Base-by-base conservation (phyloP, 805 yeast genomes). In the Debaryomyces tyrocola region DNA sequence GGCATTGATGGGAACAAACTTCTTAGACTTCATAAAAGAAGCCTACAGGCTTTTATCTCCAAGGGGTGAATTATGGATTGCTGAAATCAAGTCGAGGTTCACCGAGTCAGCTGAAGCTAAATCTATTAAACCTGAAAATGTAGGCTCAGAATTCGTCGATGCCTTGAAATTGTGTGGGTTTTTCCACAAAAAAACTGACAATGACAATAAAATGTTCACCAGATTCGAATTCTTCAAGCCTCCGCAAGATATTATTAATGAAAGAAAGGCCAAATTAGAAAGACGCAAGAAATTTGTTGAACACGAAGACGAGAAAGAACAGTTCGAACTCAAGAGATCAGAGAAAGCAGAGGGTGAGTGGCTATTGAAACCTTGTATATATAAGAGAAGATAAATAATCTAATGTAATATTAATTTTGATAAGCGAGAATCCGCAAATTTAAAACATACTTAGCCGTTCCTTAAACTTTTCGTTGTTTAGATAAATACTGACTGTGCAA, bases 1-100 rank as follows among this genome's bases (percentile, higher is more conserved):
- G 41, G 94, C 98, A 0, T 73, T 94, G 48, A 94, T 94, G 99
- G 99, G 99, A 3, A 92, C 98, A 3, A 94, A 94, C 62, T 90
- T 92, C 62, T 70, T 91, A 50, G 98, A 94, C 62, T 94, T 94
- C 61, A 81, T 94, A 44, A 76, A 83, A 47, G 99, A 94, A 63
- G 98, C 97, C 0, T 78, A 87, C 60, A 77, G 99, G 58, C 74
- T 94, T 14, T 72, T 94, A 44, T 84, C 90, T 8, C 96, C 96
- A 37, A 77, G 90, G 49, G 98, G 99, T 21, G 96, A 92, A 63
- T 69, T 94, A 40, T 94, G 99, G 99, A 90, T 94, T 40, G 94
- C 98, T 2, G 99, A 94, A 63, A 94, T 94, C 68, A 92, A 92
- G 67, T 89, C 97, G 1, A 76, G 99, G 59, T 88, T 94, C 58